Conservation (phyloP, 352 stramenopile species). For the Phytopythium ostracodes region DNA sequence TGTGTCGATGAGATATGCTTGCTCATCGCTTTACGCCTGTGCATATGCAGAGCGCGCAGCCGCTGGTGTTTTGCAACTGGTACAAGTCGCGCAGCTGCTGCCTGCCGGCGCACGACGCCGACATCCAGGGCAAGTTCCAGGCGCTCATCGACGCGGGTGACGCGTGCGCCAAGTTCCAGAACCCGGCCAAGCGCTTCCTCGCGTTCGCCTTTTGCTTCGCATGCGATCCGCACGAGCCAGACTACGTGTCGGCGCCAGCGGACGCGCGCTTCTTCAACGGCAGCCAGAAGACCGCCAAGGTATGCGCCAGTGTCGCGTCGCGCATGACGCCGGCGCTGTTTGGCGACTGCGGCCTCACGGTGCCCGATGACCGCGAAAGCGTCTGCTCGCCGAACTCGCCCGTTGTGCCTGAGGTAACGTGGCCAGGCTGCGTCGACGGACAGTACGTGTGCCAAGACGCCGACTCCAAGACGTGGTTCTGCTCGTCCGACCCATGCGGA, state of each 20-base stretch:
- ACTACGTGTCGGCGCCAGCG: constrained; percentile 31
- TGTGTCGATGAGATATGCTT: background rate
- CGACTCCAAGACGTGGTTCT: constrained; percentile 44
- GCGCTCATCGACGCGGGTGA: constrained; percentile 57
- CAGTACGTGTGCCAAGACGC: constrained; percentile 52
- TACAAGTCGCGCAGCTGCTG: constrained; percentile 61
- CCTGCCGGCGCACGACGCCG: constrained; percentile 56
- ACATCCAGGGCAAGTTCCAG: constrained; percentile 56
- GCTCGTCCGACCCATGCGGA: constrained; percentile 39
- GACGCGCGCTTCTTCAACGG: constrained; percentile 58
- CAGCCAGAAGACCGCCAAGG: constrained; percentile 50
- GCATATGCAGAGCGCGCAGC: constrained; percentile 40
- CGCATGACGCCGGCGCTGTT: constrained; percentile 48
- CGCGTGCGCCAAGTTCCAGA: constrained; percentile 69
- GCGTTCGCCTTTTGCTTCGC: constrained; percentile 38
- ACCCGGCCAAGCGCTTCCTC: constrained; percentile 53
- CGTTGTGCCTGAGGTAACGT: constrained; percentile 49
- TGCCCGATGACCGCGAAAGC: constrained; percentile 52
- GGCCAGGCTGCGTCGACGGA: constrained; percentile 47
- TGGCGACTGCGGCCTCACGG: constrained; percentile 53
- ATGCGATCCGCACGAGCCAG: constrained; percentile 38
- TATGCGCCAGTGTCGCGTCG: constrained; percentile 48
- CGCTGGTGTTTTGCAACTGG: constrained; percentile 77
- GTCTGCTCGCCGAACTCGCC: constrained; percentile 61
- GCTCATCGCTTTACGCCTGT: background rate